These are phyloP conservation scores for Chrysanthemum seticuspe DNA, from an alignment of 129 eudicot genomes.

Conservation along the genomic window DNA sequence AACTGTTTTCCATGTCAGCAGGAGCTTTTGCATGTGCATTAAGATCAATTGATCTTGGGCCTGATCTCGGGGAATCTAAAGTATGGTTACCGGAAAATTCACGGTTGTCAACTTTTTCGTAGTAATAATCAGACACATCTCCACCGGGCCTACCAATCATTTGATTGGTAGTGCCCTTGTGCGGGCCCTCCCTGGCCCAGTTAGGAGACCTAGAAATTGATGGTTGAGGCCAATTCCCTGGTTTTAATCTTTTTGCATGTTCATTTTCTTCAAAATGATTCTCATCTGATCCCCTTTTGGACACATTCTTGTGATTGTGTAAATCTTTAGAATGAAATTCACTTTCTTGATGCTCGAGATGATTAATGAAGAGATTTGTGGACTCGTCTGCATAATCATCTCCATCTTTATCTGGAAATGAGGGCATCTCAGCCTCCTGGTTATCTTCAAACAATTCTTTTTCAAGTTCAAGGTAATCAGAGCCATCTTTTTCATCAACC, in stretches of 20 bases:
- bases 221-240: constrained; percentile 37
- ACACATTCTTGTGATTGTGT: constrained; percentile 29
- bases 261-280: constrained; percentile 45
- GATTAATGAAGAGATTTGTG: constrained; percentile 28
- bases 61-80: constrained; percentile 51
- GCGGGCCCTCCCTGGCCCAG: constrained; percentile 37
- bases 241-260: constrained; percentile 51
- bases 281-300: constrained; percentile 54
- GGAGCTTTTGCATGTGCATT: constrained; percentile 41
- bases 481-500: constrained; percentile 46
- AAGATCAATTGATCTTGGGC: constrained; percentile 44
- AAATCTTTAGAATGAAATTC: constrained; percentile 22
- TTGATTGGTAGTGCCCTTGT: constrained; percentile 28
- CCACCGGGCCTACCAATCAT: constrained; percentile 24
- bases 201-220: constrained; percentile 38
- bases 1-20: constrained; percentile 35
- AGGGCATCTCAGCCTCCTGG: constrained; percentile 40
- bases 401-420: constrained; percentile 38
- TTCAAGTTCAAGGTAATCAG: constrained; percentile 59
- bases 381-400: constrained; percentile 43
- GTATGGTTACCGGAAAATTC: constrained; percentile 34
- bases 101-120: constrained; percentile 35
- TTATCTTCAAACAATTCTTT: constrained; percentile 49
- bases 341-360: constrained; percentile 36
- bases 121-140: constrained; percentile 46